phyloP scores from a whole-genome alignment of 176 grass and related monocot genomes.

The Ampelocalamus luodianensis region DNA sequence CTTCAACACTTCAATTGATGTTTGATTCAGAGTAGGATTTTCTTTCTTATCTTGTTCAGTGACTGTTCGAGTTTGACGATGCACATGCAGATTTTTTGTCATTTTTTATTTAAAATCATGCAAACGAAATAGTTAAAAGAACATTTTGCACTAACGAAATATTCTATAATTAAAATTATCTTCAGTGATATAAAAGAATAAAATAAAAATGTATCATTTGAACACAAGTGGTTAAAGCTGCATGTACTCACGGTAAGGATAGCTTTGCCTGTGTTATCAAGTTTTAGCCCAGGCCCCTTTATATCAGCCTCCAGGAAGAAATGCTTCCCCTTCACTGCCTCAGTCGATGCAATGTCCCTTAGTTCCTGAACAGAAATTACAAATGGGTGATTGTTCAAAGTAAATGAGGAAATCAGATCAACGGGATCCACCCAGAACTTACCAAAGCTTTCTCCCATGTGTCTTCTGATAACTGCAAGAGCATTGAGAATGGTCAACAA shows the following conservation, averaged over 20 bases:
- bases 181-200: slow-evolving; percentile 24
- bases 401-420: slow-evolving; percentile 23
- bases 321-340: slow-evolving; percentile 80
- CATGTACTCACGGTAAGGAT: slow-evolving; percentile 83
- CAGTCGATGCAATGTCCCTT: slow-evolving; percentile 65
- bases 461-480: slow-evolving; percentile 76
- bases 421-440: slow-evolving; percentile 47
- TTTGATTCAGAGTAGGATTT: not conserved
- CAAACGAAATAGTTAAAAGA: slow-evolving; percentile 18
- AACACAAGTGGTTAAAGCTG: not conserved
- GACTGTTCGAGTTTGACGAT: not conserved
- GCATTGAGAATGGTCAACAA: slow-evolving; percentile 38
- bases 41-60: not conserved
- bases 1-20: not conserved
- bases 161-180: slow-evolving; percentile 7
- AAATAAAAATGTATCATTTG: slow-evolving; percentile 1
- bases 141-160: slow-evolving; percentile 14
- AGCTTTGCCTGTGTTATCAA: slow-evolving; percentile 88
- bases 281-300: slow-evolving; percentile 90
- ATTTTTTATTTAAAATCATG: slow-evolving; percentile 16
- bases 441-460: slow-evolving; percentile 85
- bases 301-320: slow-evolving; percentile 96
- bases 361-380: slow-evolving; percentile 67
- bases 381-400: not conserved
- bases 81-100: slow-evolving; percentile 5